Evolutionary conservation across 805 yeast species (phyloP).

Genomic region (Nakazawaea wickerhamii): DNA sequence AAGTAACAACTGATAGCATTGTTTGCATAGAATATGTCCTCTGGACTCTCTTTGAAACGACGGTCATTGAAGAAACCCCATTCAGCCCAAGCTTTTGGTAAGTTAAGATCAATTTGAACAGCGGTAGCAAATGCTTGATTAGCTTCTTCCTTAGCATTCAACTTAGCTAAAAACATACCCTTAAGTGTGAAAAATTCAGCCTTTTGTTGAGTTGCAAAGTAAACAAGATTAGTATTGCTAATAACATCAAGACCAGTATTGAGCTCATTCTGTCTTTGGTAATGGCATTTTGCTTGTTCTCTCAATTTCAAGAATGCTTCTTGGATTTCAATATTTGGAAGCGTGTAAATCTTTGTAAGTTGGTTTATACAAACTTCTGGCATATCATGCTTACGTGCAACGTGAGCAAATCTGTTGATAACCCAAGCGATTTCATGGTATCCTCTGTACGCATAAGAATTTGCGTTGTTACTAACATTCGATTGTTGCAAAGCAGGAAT

Average conservation of each 20-base stretch:
- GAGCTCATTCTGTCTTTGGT: constrained; percentile 83
- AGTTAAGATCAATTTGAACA: constrained; percentile 87
- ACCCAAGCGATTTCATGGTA: constrained; percentile 99
- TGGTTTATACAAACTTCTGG: constrained; percentile 94
- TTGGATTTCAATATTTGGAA: constrained; percentile 97
- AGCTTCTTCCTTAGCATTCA: constrained; percentile 89
- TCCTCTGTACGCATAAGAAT: constrained; percentile 94
- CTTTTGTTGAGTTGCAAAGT: constrained; percentile 95
- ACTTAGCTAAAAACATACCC: constrained; percentile 94
- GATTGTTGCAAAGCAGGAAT: constrained; percentile 77
- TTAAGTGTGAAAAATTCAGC: constrained; percentile 96
- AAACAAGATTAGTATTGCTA: constrained; percentile 91
- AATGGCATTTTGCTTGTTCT: constrained; percentile 97
- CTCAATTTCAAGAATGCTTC: constrained; percentile 94
- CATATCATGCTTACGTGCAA: constrained; percentile 94
- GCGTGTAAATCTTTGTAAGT: constrained; percentile 85
- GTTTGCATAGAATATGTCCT: constrained; percentile 77
- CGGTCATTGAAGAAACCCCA: constrained; percentile 97
- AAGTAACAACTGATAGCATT: constrained; percentile 93
- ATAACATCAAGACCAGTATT: constrained; percentile 96
- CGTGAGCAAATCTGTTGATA: constrained; percentile 95
- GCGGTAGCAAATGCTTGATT: constrained; percentile 98
- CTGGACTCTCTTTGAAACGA: constrained; percentile 77
- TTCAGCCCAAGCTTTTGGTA: constrained; percentile 99
- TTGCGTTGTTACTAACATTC: constrained; percentile 53